phyloP scores from a whole-genome alignment of 805 yeast species.

The Yamadazyma ubonensis region DNA sequence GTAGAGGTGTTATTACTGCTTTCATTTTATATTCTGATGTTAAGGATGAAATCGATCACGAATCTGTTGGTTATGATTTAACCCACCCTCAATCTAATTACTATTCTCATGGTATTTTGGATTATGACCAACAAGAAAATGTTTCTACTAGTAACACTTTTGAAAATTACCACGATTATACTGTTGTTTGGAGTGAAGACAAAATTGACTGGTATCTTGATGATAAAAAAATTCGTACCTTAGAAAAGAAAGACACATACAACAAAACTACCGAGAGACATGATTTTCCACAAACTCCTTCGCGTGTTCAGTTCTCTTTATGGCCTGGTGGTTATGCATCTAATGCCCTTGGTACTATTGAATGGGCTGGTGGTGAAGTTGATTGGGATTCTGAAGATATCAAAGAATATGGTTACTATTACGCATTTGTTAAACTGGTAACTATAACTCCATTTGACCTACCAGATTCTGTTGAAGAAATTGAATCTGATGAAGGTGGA shows the following conservation, averaged over 20 bases:
- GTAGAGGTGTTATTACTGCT: constrained; percentile 80
- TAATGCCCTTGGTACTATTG: constrained; percentile 61
- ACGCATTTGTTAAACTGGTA: constrained; percentile 59
- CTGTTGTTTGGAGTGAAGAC: constrained; percentile 81
- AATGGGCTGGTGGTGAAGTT: constrained; percentile 86
- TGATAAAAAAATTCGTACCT: constrained; percentile 64
- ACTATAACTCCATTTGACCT: constrained; percentile 70
- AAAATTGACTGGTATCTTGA: constrained; percentile 69
- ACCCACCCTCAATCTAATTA: constrained; percentile 71
- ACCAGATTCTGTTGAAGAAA: constrained; percentile 50
- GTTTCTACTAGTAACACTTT: constrained; percentile 52
- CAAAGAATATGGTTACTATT: constrained; percentile 75
- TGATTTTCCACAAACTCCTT: constrained; percentile 70
- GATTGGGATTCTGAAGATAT: constrained; percentile 82
- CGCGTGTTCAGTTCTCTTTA: constrained; percentile 67
- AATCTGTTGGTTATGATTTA: constrained; percentile 76
- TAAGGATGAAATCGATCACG: constrained; percentile 88
- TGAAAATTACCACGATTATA: constrained; percentile 69
- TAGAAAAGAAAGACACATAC: constrained; percentile 58
- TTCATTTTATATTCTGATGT: constrained; percentile 78
- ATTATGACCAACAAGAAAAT: constrained; percentile 59
- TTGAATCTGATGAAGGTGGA: constrained; percentile 29
- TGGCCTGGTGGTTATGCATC: constrained; percentile 74
- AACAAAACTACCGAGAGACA: constrained; percentile 59
- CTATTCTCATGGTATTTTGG: constrained; percentile 71